These are phyloP conservation scores for Pezicula neosporulosa DNA, from an alignment of 2,329 filamentous ascomycete genomes.

Conservation along the genomic window DNA sequence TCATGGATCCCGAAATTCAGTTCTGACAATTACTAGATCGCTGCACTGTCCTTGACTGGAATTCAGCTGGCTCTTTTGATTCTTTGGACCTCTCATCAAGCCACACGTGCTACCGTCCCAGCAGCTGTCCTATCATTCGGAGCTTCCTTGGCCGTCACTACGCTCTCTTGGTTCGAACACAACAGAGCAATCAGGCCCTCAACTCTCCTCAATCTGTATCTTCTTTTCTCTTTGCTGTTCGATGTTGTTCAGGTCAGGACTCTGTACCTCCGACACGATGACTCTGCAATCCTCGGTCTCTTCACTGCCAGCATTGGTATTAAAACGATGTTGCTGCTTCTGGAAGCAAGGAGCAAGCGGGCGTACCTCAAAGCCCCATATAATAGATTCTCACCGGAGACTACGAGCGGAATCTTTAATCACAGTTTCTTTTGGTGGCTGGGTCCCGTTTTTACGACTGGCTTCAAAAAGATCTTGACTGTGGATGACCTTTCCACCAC, in stretches of 20 bases:
- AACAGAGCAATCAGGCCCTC: not conserved
- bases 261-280: not conserved
- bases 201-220: constrained; percentile 1
- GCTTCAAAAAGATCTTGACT: constrained; percentile 26
- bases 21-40: not conserved
- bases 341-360: constrained; percentile 2
- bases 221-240: not conserved
- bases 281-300: not conserved
- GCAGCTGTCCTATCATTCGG: not conserved
- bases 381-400: constrained; percentile 20
- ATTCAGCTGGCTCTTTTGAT: not conserved
- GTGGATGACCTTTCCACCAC: constrained; percentile 28
- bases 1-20: not conserved
- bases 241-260: constrained; percentile 2
- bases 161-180: constrained; percentile 3
- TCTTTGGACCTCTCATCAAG: not conserved
- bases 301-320: not conserved
- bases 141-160: not conserved
- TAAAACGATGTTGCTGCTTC: not conserved
- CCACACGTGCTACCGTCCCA: not conserved
- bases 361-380: constrained; percentile 7
- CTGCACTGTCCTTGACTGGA: not conserved
- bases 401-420: constrained; percentile 29
- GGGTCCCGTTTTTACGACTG: constrained; percentile 28
- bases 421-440: constrained; percentile 34